Base-by-base conservation (phyloP, 257 asterid genomes). In the Craterostigma plantagineum region DNA sequence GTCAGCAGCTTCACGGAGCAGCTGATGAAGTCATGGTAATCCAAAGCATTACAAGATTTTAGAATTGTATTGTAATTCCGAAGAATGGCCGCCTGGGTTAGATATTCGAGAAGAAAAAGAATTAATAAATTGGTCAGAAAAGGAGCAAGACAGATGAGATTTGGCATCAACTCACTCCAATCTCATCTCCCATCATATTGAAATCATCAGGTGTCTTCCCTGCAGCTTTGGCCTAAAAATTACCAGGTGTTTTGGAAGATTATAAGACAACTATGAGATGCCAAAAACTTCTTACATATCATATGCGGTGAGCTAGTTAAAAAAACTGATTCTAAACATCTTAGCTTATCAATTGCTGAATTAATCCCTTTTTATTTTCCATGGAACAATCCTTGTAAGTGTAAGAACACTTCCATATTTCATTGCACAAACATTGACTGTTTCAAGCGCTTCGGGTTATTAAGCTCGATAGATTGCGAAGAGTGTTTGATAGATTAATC, bases 1-100 rank as follows among this genome's bases (percentile, higher is more conserved):
- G 64, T 72, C 36, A 82, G 71, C 49, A 87, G 76, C 69, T 74
- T 79, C 77, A 74, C 65, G 11, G 93, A 82, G 55, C 67, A 76
- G 66, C 75, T 74, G 71, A 87, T 82, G 62, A 87, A 74, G 61
- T 87, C 95, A 58, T 79, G 86, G 77, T 82, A 82, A 62, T 87
- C 98, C 70, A 87, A 59, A 53, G 98, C 95, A 52, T 87, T 79
- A 53, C 98, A 87, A 14, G 98, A 76, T 66, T 79, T 70, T 53
- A 87, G 69, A 54, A 82, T 76, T 61, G 72, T 67, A 13, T 63
- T 56, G 56, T 87, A 82, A 60, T 66, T 73, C 64, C 50, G 77
- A 56, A 87, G 93, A 63, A 87, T 77, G 60, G 46, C 62, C 49
- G 92, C 95, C 98, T 87, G 76, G 48, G 59, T 56, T 50, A 66